Percentiles rank a stretch among this genome's conserved stretches.
phyloP scores from a whole-genome alignment of 2,329 filamentous ascomycete genomes.

The Plenodomus biglobosus region DNA sequence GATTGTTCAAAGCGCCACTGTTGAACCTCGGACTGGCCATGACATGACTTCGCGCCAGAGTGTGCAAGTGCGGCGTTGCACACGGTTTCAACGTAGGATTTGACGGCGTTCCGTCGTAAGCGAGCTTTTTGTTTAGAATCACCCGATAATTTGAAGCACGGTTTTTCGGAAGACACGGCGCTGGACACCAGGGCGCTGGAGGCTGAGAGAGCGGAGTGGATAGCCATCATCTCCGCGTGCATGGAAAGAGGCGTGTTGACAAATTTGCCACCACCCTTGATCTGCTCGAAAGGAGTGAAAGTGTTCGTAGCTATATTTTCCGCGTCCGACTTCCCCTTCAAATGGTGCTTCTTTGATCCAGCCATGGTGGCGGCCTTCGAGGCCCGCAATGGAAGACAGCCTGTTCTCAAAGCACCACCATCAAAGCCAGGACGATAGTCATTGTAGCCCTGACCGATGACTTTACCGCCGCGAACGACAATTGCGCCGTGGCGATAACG shows the following conservation, averaged over 20 bases:
- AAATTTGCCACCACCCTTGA: slow-evolving; percentile 41
- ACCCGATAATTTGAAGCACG: slow-evolving; percentile 53
- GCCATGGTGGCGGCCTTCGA: slow-evolving; percentile 68
- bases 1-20: slow-evolving; percentile 54
- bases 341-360: slow-evolving; percentile 73
- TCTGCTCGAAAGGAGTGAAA: slow-evolving; percentile 47
- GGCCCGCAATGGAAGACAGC: slow-evolving; percentile 36
- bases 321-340: slow-evolving; percentile 10
- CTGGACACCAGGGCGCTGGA: slow-evolving; percentile 49
- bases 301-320: slow-evolving; percentile 16
- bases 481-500: slow-evolving; percentile 55
- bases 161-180: slow-evolving; percentile 52
- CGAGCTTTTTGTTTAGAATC: slow-evolving; percentile 52
- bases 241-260: slow-evolving; percentile 52
- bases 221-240: slow-evolving; percentile 61
- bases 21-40: slow-evolving; percentile 44
- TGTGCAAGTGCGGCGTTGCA: slow-evolving; percentile 39
- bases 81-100: slow-evolving; percentile 50
- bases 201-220: slow-evolving; percentile 53
- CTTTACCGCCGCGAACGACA: slow-evolving; percentile 56
- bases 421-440: slow-evolving; percentile 54
- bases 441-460: slow-evolving; percentile 57
- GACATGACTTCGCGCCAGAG: slow-evolving; percentile 33
- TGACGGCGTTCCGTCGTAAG: slow-evolving; percentile 48
- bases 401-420: slow-evolving; percentile 54